Evolutionary conservation across 2,329 filamentous ascomycete genomes (phyloP).

Genomic region (Rachicladosporium sp.): DNA sequence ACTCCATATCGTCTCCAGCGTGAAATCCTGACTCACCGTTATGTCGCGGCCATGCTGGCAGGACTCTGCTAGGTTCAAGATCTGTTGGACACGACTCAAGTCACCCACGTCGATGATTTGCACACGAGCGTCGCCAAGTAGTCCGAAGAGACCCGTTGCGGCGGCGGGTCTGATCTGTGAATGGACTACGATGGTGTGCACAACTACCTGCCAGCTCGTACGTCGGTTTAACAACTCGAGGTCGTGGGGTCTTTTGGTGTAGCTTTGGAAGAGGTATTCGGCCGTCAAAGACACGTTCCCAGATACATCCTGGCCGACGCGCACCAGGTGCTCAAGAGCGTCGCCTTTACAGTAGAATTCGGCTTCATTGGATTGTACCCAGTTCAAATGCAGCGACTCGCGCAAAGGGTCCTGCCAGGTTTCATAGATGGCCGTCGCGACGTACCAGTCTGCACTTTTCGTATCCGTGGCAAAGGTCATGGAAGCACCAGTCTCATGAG

Average conservation of each 20-base stretch:
- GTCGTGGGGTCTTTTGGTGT: constrained; percentile 1
- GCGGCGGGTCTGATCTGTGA: constrained; percentile 1
- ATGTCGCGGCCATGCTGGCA: constrained; percentile 1
- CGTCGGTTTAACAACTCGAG: constrained; percentile 2
- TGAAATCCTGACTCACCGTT: neutral
- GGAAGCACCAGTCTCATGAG: neutral
- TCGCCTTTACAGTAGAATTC: constrained; percentile 2
- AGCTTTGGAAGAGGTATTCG: neutral
- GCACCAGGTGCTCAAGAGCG: neutral
- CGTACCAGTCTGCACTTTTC: neutral
- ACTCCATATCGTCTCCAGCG: neutral
- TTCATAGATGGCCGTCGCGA: neutral
- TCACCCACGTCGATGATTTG: constrained; percentile 7
- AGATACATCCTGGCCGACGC: neutral
- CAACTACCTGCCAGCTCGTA: constrained; percentile 6
- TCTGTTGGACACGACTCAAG: neutral
- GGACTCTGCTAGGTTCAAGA: constrained; percentile 2
- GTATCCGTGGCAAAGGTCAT: constrained; percentile 1
- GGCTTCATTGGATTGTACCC: neutral
- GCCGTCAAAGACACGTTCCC: neutral
- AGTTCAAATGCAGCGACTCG: neutral
- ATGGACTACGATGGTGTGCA: constrained; percentile 7
- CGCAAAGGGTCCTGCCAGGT: neutral
- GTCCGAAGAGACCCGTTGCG: constrained; percentile 7
- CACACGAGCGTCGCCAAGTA: constrained; percentile 6